Base-by-base conservation (phyloP, 176 grass and related monocot species). In the Bonia amplexicaulis region DNA sequence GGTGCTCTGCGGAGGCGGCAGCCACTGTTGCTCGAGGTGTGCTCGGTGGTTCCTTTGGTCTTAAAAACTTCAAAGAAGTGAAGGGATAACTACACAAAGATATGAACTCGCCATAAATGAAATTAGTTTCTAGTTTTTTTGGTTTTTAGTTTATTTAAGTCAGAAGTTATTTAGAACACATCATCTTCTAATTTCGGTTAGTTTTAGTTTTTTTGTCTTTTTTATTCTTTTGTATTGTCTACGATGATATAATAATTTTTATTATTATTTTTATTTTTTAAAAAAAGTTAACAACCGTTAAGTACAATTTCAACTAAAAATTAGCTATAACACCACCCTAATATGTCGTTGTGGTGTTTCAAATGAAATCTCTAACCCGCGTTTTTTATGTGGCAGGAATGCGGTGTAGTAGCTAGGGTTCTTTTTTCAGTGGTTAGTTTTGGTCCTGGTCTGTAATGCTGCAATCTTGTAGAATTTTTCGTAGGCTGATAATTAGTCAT, bases 1-100 rank as follows among this genome's bases (percentile, higher is more conserved):
- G 71, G 71, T 25, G 69, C 81, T 12, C 39, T 0, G 26, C 22
- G 52, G 70, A 69, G 70, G 69, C 76, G 51, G 29, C 78, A 70
- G 2, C 77, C 69, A 80, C 81, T 22, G 3, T 12, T 1, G 5
- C 6, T 37, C 42, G 42, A 6, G 12, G 16, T 14, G 77, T 13
- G 72, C 29, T 37, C 35, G 35, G 35, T 37, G 35, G 35, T 37
- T 37, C 4, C 35, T 37, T 37, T 37, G 35, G 35, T 65, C 35
- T 10, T 47, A 7, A 33, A 35, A 66, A 3, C 2, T 33, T 2
- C 31, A 12, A 46, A 51, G 13, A 14, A 25, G 3, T 3, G 9
- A 6, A 3, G 76, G 11, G 77, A 57, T 81, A 66, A 58, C 63
- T 19, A 57, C 66, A 67, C n/a, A 20, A 35, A 78, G 35, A 37